Evolutionary conservation across 345 rosid species (phyloP), one percentile per base, ranked within the genome.

Genomic region (Rhizophora apiculata): DNA sequence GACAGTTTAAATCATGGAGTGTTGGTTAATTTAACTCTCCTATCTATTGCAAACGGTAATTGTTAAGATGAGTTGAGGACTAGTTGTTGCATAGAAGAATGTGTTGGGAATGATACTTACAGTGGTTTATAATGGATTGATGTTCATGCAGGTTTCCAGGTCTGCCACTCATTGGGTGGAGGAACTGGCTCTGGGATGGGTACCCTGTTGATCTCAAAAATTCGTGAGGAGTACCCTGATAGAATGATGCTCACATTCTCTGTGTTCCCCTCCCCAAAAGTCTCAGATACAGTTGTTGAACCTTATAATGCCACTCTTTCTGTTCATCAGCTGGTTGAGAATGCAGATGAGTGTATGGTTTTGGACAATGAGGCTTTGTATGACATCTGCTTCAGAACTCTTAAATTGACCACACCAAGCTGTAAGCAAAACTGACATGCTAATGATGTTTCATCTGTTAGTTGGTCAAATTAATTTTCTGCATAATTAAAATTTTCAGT

Each of bases 171-270:
- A 0, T 67, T 74, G 0, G 77, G 77, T 39, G 77, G 77, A 39
- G 77, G 77, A 29, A 74, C 77, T 9, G 77, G 77, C 8, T 74
- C 77, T 39, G 77, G 77, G 48, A 74, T 74, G 77, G 77, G 77
- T 48, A 74, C 77, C 22, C 67, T 74, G 15, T 20, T 74, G 68
- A 74, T 74, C 31, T 74, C 77, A 27, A 74, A 74, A 67, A 74
- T 74, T 62, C 68, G 77, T 36, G 77, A 74, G 59, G 77, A 74
- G 51, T 74, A 74, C 72, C 77, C 77, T 15, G 77, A 74, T 24
- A 74, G 77, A 20, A 74, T 74, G 77, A 74, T 74, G 77, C 72
- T 74, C 19, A 74, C 77, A 37, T 74, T 74, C 72, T 74, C 77
- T 0, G 77, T 74, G 48, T 74, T 74, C 60, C 77, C 77, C 39